Base-by-base conservation (phyloP, 257 asterid species). In the Solanum clarkiae region DNA sequence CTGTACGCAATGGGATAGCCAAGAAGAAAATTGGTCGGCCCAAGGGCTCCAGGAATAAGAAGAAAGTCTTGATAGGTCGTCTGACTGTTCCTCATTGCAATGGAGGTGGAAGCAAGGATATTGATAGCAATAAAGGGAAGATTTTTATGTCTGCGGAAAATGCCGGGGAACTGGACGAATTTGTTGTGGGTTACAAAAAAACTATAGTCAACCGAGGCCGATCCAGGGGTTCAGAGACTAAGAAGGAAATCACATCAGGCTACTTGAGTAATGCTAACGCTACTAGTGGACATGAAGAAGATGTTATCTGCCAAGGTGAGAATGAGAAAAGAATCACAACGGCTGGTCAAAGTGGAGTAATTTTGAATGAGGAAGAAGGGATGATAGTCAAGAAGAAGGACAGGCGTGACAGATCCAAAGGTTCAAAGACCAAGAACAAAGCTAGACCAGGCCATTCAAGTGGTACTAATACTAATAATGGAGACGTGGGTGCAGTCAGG, bases 21-120 rank as follows among this genome's bases (percentile, higher is more conserved):
- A 82, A 53, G 85, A 82, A 82, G 86, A 86, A 77, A 80, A 2
- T 16, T 47, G 40, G 77, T 80, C 44, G 85, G 29, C 88, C 85
- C 47, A 84, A 69, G 71, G 87, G 71, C 51, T 15, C 90, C 57
- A 68, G 53, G 44, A 84, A 45, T 18, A 87, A 83, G 86, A 84
- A 81, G 79, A 83, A 83, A 80, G n/a, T n/a, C 83, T 79, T 79
- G 83, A 53, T 53, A 26, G 83, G 49, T 53, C 17, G 45, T 79
- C 83, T 53, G 83, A 79, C 49, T 79, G 83, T 79, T 79, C 65
- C 49, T 54, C 15, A 16, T 79, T 4, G 29, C 65, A 79, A 79
- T 79, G 83, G 65, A 79, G 66, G 29, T 29, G 83, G 65, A 51
- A 18, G 65, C 60, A 53, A 72, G 57, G 57, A 12, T 72, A 72